phyloP scores from a whole-genome alignment of 176 grass and related monocot species.

The Musa beccarii region DNA sequence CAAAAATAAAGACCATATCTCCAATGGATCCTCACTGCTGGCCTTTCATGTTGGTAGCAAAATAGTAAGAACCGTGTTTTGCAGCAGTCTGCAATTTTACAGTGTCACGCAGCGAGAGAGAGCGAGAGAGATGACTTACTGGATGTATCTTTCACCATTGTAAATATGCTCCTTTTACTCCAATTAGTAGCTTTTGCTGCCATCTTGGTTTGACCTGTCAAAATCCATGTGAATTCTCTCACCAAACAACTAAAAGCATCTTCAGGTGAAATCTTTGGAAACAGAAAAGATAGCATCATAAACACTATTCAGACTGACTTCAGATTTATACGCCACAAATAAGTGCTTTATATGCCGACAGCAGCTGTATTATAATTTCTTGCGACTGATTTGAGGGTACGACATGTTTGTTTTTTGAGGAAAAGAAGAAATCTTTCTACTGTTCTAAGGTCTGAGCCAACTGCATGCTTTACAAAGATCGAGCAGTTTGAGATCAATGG shows the following conservation, averaged over 20 bases:
- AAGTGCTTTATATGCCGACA: no score
- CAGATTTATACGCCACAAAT: no score
- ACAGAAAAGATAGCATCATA: background rate
- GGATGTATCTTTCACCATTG: background rate
- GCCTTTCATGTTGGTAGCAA: background rate
- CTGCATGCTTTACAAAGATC: background rate
- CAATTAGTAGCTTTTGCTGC: background rate
- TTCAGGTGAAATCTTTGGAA: background rate
- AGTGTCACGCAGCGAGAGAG: background rate
- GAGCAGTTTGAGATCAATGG: background rate
- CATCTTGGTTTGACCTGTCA: background rate
- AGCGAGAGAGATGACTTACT: background rate
- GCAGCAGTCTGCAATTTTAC: background rate
- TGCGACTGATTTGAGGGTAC: no score
- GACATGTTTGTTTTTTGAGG: no score
- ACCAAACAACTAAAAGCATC: background rate
- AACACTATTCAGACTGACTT: no score
- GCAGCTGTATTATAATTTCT: no score
- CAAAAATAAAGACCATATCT: slow-evolving; percentile 10
- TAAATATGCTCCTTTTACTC: background rate
- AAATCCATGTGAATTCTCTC: background rate
- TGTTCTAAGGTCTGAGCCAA: background rate
- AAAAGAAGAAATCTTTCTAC: background rate
- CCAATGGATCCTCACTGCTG: background rate
- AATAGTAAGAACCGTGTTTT: slow-evolving; percentile 1